Evolutionary conservation across 805 yeast species (phyloP).

Genomic region (Nakazawaea anatomiae): DNA sequence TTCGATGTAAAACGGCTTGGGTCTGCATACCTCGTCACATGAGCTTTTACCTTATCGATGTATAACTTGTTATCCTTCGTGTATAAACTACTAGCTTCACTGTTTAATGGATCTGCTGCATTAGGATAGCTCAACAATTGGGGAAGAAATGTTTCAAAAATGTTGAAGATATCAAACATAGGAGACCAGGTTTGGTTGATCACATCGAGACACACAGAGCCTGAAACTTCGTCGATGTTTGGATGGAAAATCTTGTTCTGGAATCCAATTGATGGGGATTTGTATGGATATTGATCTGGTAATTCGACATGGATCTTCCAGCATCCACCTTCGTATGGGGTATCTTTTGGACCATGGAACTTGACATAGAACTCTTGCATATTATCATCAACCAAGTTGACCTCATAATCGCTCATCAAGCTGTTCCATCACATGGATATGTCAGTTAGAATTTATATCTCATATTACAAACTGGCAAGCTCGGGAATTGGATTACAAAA

Average conservation of each 20-base stretch:
- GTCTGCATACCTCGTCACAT: slow-evolving; percentile 66
- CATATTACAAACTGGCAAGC: no score
- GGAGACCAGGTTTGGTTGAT: slow-evolving; percentile 98
- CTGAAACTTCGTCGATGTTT: slow-evolving; percentile 84
- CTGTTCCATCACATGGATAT: slow-evolving; percentile 20
- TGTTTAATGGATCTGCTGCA: slow-evolving; percentile 89
- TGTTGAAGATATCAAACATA: slow-evolving; percentile 86
- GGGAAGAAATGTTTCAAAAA: slow-evolving; percentile 90
- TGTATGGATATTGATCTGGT: slow-evolving; percentile 93
- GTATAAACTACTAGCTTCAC: slow-evolving; percentile 81
- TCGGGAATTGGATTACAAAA: not conserved
- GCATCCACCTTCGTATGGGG: slow-evolving; percentile 85
- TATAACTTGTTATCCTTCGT: slow-evolving; percentile 63
- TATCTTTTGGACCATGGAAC: slow-evolving; percentile 78
- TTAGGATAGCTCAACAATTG: slow-evolving; percentile 89
- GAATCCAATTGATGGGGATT: slow-evolving; percentile 94
- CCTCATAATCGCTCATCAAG: slow-evolving; percentile 90
- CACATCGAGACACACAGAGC: slow-evolving; percentile 92
- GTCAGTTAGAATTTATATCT: no score
- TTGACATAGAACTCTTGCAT: slow-evolving; percentile 84
- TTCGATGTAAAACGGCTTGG: slow-evolving; percentile 23
- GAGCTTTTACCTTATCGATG: slow-evolving; percentile 61
- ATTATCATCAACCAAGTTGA: slow-evolving; percentile 71
- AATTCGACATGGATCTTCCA: slow-evolving; percentile 92
- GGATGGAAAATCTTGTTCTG: slow-evolving; percentile 91